A percentile compares a stretch with the other conserved stretches of the same genome.
Evolutionary conservation across 2,329 filamentous ascomycete genomes (phyloP).

Genomic region (Metarhizium anisopliae): DNA sequence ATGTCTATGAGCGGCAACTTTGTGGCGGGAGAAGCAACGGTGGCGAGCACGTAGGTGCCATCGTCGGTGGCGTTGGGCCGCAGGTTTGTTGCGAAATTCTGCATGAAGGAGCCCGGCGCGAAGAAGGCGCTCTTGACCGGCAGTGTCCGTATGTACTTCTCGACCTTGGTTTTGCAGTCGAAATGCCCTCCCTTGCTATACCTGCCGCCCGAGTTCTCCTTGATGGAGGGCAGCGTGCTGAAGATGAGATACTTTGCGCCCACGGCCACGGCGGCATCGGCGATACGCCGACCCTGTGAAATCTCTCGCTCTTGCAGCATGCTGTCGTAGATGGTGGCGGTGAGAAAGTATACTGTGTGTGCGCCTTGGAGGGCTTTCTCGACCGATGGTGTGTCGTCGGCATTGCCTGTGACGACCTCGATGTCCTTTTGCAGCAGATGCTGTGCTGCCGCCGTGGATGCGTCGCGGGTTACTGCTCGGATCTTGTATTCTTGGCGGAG

Average conservation of each 20-base stretch:
- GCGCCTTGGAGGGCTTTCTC: slow-evolving; percentile 28
- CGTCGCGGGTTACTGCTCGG: slow-evolving; percentile 36
- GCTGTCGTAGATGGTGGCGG: slow-evolving; percentile 5
- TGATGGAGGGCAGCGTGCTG: slow-evolving; percentile 37
- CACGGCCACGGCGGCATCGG: neutral
- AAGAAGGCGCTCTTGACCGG: neutral
- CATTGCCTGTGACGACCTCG: neutral
- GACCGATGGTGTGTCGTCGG: slow-evolving; percentile 25
- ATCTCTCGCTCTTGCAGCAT: neutral
- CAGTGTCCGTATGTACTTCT: slow-evolving; percentile 1
- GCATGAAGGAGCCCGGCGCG: slow-evolving; percentile 19
- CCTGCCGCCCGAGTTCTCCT: slow-evolving; percentile 30
- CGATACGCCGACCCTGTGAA: slow-evolving; percentile 13
- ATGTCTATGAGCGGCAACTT: slow-evolving; percentile 35
- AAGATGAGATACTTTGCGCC: slow-evolving; percentile 25
- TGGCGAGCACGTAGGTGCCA: slow-evolving; percentile 18
- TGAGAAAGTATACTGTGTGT: slow-evolving; percentile 33
- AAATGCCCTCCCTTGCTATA: slow-evolving; percentile 37
- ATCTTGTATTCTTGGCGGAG: slow-evolving; percentile 33
- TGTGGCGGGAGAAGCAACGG: slow-evolving; percentile 13
- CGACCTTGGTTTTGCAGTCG: slow-evolving; percentile 38
- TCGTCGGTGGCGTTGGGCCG: slow-evolving; percentile 11
- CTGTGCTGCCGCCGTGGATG: slow-evolving; percentile 1
- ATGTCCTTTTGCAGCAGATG: neutral
- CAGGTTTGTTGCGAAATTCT: slow-evolving; percentile 23